These are phyloP conservation scores for Fusarium guadeloupense DNA, from an alignment of 2,329 filamentous ascomycete species.

Conservation along the genomic window DNA sequence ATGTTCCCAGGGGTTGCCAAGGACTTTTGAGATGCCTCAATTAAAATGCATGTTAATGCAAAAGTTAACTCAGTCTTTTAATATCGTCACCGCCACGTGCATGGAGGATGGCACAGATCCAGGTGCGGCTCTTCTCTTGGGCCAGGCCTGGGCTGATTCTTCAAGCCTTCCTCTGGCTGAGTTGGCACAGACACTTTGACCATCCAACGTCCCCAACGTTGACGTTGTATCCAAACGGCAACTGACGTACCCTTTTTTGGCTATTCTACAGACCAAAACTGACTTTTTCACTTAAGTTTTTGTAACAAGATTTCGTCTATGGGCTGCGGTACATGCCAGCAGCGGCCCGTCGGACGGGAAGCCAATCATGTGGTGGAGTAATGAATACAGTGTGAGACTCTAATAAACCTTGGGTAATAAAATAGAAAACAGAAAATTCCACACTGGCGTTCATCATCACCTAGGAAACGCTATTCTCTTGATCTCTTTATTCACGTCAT, in stretches of 20 bases:
- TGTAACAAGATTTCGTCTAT: slow-evolving; percentile 23
- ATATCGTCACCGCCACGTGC: slow-evolving; percentile 38
- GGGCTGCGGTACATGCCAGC: slow-evolving; percentile 27
- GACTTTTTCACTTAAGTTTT: not conserved
- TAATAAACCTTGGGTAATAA: slow-evolving; percentile 10
- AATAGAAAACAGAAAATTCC: slow-evolving; percentile 11
- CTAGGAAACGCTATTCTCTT: slow-evolving; percentile 30
- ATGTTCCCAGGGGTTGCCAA: slow-evolving; percentile 25
- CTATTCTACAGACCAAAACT: not conserved
- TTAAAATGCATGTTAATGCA: slow-evolving; percentile 32
- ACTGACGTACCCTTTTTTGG: slow-evolving; percentile 11
- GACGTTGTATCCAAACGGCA: slow-evolving; percentile 22
- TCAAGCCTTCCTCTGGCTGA: not conserved
- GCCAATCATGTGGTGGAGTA: slow-evolving; percentile 34
- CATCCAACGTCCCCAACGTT: slow-evolving; percentile 23
- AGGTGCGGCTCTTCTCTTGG: slow-evolving; percentile 32
- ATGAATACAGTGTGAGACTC: slow-evolving; percentile 12
- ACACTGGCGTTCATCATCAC: slow-evolving; percentile 20
- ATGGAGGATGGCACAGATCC: slow-evolving; percentile 24
- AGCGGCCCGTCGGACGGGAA: slow-evolving; percentile 36
- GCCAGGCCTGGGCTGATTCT: too few relatives aligned
- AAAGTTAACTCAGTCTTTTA: slow-evolving; percentile 10
- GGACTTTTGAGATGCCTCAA: slow-evolving; percentile 32
- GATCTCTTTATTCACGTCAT: slow-evolving; percentile 22
- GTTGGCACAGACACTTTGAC: slow-evolving; percentile 18